Evolutionary conservation across 2,329 filamentous ascomycete species (phyloP).

Genomic region (Colletotrichum euphorbiae): DNA sequence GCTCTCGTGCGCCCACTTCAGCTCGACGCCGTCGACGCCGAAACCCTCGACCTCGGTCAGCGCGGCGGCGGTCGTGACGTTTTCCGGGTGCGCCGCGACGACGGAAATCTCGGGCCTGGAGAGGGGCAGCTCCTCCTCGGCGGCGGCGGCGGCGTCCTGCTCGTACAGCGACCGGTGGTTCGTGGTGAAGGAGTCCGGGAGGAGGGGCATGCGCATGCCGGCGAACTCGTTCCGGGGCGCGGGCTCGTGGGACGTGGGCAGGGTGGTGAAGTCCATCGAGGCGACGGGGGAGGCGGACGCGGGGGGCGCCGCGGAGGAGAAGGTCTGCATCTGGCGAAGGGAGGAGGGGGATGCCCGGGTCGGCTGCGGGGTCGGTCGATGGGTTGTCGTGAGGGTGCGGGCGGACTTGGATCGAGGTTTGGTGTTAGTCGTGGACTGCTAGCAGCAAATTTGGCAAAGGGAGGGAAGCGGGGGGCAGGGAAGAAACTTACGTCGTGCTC

Average conservation of each 20-base stretch:
- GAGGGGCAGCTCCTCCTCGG: conserved; percentile 46
- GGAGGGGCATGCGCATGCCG: conserved; percentile 66
- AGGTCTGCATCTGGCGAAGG: conserved; percentile 72
- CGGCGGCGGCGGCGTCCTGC: conserved; percentile 49
- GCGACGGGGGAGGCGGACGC: conserved; percentile 51
- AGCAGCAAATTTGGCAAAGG: neutral
- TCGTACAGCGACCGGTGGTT: conserved; percentile 55
- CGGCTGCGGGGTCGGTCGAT: conserved; percentile 60
- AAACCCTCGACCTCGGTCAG: conserved; percentile 70
- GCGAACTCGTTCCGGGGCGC: conserved; percentile 48
- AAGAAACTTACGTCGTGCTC: conserved; percentile 54
- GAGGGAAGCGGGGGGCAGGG: neutral
- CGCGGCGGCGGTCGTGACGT: conserved; percentile 61
- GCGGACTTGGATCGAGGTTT: conserved; percentile 44
- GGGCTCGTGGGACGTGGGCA: conserved; percentile 59
- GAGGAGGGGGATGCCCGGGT: conserved; percentile 49
- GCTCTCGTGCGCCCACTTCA: conserved; percentile 62
- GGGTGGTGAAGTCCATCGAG: conserved; percentile 64
- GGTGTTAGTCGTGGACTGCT: conserved; percentile 33
- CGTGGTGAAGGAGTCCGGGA: conserved; percentile 67
- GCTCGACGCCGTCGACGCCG: conserved; percentile 65
- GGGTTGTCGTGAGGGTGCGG: conserved; percentile 59
- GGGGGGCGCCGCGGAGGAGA: conserved; percentile 59
- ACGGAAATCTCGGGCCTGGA: conserved; percentile 62
- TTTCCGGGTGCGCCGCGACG: conserved; percentile 67